Conservation (phyloP, 1,284 basidiomycete species). For the Uromyces viciae-fabae region DNA sequence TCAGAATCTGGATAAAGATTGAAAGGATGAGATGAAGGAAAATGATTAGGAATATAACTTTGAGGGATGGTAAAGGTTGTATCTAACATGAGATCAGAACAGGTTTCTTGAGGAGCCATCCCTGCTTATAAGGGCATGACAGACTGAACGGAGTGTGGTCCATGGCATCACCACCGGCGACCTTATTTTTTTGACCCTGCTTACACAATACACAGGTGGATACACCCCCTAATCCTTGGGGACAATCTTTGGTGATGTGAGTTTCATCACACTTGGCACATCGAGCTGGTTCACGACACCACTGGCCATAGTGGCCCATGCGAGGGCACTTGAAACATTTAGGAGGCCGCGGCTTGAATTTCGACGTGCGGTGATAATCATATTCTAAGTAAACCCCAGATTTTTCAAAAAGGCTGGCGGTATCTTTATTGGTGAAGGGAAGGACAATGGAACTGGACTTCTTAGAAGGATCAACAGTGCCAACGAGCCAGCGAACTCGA, state of each 20-base stretch:
- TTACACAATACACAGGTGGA: background rate
- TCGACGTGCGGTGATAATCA: background rate
- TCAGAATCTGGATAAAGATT: too few relatives aligned
- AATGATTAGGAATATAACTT: too few relatives aligned
- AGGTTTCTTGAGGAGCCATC: background rate
- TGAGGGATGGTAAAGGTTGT: background rate
- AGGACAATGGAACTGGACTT: too few relatives aligned
- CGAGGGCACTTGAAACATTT: conserved; percentile 25
- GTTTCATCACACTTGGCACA: conserved; percentile 9
- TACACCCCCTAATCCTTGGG: background rate
- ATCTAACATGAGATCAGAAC: background rate
- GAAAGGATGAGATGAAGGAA: background rate
- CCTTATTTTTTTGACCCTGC: background rate
- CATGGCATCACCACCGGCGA: background rate
- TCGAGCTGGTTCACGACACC: background rate
- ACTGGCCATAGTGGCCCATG: conserved; percentile 1
- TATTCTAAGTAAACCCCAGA: conserved; percentile 4
- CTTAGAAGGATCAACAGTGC: too few relatives aligned
- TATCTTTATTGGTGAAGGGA: conserved; percentile 1
- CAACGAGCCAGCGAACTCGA: too few relatives aligned
- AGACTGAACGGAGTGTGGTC: background rate
- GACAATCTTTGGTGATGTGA: conserved; percentile 14
- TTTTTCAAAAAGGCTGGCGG: background rate
- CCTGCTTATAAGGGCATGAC: background rate
- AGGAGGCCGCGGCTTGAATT: background rate